phyloP scores from a whole-genome alignment of 2,329 filamentous ascomycete genomes.

The Phyllosticta paracitricarpa region DNA sequence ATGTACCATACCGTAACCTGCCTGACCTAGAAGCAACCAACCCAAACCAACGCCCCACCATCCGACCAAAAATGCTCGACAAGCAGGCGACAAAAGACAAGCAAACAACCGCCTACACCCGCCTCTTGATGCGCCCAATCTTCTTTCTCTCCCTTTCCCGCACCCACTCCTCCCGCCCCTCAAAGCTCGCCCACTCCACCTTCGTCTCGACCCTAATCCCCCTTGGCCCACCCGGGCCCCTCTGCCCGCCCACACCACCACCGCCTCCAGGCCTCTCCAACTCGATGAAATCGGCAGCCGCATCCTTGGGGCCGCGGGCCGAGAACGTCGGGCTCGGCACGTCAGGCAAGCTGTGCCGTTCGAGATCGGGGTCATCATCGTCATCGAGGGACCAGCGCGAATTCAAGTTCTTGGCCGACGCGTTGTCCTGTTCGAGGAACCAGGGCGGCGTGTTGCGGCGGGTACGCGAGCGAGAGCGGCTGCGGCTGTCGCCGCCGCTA shows the following conservation, averaged over 20 bases:
- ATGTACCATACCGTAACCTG: too few relatives aligned
- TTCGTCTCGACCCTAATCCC: not conserved
- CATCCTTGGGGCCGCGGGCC: not conserved
- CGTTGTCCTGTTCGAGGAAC: not conserved
- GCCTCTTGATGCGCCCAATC: not conserved
- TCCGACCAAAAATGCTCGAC: too few relatives aligned
- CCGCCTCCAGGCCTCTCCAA: not conserved
- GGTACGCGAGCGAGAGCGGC: not conserved
- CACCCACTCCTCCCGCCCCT: not conserved
- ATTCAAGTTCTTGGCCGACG: not conserved
- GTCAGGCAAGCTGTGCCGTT: not conserved
- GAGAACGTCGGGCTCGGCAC: not conserved
- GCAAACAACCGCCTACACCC: not conserved
- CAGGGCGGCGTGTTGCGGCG: not conserved
- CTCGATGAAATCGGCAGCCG: not conserved
- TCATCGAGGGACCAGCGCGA: not conserved
- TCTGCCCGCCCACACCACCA: not conserved
- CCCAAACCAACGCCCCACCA: too few relatives aligned
- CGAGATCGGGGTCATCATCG: not conserved
- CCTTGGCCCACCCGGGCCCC: not conserved
- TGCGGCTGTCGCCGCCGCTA: not conserved
- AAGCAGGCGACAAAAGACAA: too few relatives aligned
- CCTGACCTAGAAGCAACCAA: too few relatives aligned
- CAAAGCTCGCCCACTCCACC: not conserved
- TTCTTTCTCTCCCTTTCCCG: not conserved